Conservation (phyloP, 306 rosid species). For the Rosa multiflora region DNA sequence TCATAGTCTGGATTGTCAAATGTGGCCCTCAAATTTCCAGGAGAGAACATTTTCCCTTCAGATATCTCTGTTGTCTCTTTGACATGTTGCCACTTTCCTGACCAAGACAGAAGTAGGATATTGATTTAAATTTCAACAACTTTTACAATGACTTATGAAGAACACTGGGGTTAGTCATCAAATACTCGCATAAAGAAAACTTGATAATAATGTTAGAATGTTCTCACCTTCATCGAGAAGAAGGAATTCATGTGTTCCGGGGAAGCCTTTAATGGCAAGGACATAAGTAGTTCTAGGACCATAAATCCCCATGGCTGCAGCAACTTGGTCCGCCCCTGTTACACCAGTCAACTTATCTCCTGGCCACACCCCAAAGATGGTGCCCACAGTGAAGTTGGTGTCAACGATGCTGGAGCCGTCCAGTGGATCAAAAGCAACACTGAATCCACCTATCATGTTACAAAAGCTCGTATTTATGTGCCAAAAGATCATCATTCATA, state of each 20-base stretch:
- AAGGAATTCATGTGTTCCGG: slow-evolving; percentile 97
- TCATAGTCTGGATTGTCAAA: slow-evolving; percentile 79
- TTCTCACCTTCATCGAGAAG: slow-evolving; percentile 90
- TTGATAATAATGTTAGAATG: background rate
- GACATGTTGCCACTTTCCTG: slow-evolving; percentile 99
- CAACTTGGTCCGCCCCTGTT: slow-evolving; percentile 92
- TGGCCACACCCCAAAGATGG: slow-evolving; percentile 99
- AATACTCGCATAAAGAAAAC: background rate
- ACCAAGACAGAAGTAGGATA: slow-evolving; percentile 18
- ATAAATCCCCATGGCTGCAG: slow-evolving; percentile 96
- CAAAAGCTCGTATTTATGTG: slow-evolving; percentile 12
- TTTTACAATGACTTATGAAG: background rate
- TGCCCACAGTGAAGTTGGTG: slow-evolving; percentile 97
- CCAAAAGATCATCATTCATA: background rate
- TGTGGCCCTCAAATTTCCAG: slow-evolving; percentile 98
- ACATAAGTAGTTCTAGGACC: slow-evolving; percentile 99
- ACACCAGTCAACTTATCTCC: slow-evolving; percentile 94
- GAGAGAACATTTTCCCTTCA: slow-evolving; percentile 96
- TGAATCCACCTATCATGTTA: slow-evolving; percentile 76
- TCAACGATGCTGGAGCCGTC: slow-evolving; percentile 99
- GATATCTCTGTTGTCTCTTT: slow-evolving; percentile 90
- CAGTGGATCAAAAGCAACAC: slow-evolving; percentile 99
- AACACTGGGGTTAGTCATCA: background rate
- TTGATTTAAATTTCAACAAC: background rate
- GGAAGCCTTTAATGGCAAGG: slow-evolving; percentile 75